Evolutionary conservation across 2,329 filamentous ascomycete species (phyloP).

Genomic region (Tolypocladium amazonense): DNA sequence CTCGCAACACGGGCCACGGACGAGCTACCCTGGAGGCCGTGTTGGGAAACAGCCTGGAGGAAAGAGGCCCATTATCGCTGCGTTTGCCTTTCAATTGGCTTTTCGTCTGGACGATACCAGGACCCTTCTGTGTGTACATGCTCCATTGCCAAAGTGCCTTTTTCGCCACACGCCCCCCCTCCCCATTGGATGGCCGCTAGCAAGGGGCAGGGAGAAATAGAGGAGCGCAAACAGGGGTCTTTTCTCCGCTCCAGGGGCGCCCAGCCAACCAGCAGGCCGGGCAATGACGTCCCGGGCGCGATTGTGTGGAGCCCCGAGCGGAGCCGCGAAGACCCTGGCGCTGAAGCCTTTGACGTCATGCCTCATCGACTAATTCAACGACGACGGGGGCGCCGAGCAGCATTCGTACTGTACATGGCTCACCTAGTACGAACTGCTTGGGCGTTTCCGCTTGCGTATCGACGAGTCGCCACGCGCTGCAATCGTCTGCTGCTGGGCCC

Average conservation of each 20-base stretch:
- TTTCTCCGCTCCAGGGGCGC: not conserved
- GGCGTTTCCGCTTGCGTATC: not conserved
- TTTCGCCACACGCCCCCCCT: not conserved
- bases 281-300: conserved; percentile 11
- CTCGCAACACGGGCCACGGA: no score
- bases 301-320: not conserved
- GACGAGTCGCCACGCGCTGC: not conserved
- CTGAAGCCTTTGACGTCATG: conserved; percentile 18
- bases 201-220: not conserved
- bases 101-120: not conserved
- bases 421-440: not conserved
- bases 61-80: no score
- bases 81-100: not conserved
- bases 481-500: not conserved
- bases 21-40: not conserved
- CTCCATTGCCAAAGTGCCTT: no score
- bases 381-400: not conserved
- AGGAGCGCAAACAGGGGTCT: not conserved
- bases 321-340: conserved; percentile 9
- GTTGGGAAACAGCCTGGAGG: no score
- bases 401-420: not conserved
- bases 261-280: conserved; percentile 2
- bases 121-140: not conserved
- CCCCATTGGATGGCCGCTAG: not conserved
- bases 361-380: conserved; percentile 5